Evolutionary conservation across 495 filamentous ascomycete species (phyloP), one percentile per base, ranked within the genome.

Genomic region (Penicillium malachiteum): DNA sequence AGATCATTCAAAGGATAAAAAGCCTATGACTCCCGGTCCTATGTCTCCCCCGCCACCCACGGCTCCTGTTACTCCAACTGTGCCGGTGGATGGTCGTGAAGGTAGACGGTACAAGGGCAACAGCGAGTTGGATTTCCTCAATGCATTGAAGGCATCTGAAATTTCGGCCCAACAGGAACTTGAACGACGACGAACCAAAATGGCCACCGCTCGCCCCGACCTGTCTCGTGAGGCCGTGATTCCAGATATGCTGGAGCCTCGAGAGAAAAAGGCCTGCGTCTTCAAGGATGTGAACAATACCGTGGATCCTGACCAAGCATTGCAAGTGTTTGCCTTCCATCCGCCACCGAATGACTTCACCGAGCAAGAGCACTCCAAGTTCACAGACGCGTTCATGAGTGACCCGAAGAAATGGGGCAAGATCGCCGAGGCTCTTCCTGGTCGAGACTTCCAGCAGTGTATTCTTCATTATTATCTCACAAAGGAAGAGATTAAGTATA

Each of bases 391-490:
- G 2, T 97, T 92, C 63, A 82, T 91, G 57, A 84, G 87, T 37
- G 78, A 80, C 54, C 92, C 93, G 0, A 98, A 98, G 80, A 88
- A 90, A 67, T 98, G 91, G 88, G 88, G 90, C 44, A 88, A 87
- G 64, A 92, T 98, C 51, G 89, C 93, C 3, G 84, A 87, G 21
- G 78, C 80, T 18, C 67, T 96, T 11, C 80, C 84, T 10, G 78
- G 81, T 17, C 86, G 92, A 14, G 85, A 87, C 59, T 94, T 88
- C 71, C 84, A 88, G 59, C 85, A 92, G 46, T 95, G 90, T 66
- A 97, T 98, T 59, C 80, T 91, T 59, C 95, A 97, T 69, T 97
- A 98, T 69, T 98, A 98, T 70, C 82, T 92, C 57, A 96, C 88
- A 52, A 98, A 98, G 71, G 85, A 89, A 63, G 81, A 85, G 54